Base-by-base conservation (phyloP, 805 yeast species). In the Yueomyces sp. region DNA sequence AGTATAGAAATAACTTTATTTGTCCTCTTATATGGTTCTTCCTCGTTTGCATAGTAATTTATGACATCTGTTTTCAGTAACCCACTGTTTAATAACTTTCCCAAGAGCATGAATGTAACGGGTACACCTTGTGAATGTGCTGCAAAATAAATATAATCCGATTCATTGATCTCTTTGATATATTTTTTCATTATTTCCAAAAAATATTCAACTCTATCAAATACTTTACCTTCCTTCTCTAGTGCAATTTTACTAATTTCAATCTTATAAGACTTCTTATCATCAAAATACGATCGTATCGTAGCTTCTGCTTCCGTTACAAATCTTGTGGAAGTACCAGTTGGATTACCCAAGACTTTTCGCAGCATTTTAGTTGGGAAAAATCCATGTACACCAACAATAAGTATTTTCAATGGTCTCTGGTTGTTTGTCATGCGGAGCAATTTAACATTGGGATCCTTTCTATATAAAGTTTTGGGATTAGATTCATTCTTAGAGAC, bases 51-150 rank as follows among this genome's bases (percentile, higher is more conserved):
- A 7, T 46, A 47, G 30, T 42, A 51, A 37, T 49, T 48, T n/a
- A 62, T 53, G 31, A 53, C 53, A 37, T 63, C 60, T 1, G 68
- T 54, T 30, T 63, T 63, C 2, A 69, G 53, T 5, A 69, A 48
- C 1, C 74, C 92, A 36, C 74, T 70, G 49, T 76, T 81, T 9
- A 90, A 72, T 38, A 90, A 68, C 50, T 73, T 72, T 0, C 95
- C 81, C n/a, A 87, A 63, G 30, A 90, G 60, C 32, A 85, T 79
- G 1, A 86, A 77, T 0, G 95, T 76, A 0, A 92, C 97, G 0
- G 95, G 96, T 40, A 90, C 80, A 0, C 98, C 98, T 61, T 90
- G 98, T 0, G 96, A 88, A 62, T 90, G 98, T 1, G 94, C 80
- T 2, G 96, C 96, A 48, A 90, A 74, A 56, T 81, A 86, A n/a